Evolutionary conservation across 768 basidiomycete species (phyloP), one percentile per base, ranked within the genome.

Genomic region (Boletus bicolor): DNA sequence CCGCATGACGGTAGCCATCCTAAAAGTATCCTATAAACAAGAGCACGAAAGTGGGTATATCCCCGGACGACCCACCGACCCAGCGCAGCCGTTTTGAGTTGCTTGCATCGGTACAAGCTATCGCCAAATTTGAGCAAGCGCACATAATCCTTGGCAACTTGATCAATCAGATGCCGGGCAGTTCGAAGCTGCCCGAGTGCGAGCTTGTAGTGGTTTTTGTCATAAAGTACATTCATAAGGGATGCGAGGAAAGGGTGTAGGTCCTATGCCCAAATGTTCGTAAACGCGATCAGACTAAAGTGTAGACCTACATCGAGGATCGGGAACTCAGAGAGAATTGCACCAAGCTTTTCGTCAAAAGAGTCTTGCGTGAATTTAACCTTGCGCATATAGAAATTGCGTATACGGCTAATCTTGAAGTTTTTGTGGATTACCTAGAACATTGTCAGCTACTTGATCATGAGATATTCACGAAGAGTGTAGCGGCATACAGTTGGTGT

Each of bases 121-220:
- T 98, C 97, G 51, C 96, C 97, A 65, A 99, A 99, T 72, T 99
- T 98, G 67, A 99, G 83, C 52, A 99, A 78, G 54, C 96, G 88
- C 60, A 91, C 88, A 74, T 98, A 98, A 72, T 99, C 97, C 71
- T 98, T 98, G 44, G 89, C 92, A 55, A 99, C 90, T 37, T 95
- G 92, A 74, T 97, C 94, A 65, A 98, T 97, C 49, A 99, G 79
- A 82, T 99, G 97, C 38, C 89, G 82, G 2, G 91, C 91, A 1
- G 97, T 99, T 61, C 96, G 88, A 56, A 99, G 84, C 70, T 99
- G 97, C 56, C 97, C 96, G 43, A 99, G 79, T 4, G 97, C 97
- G 50, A 99, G 89, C 76, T 98, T 98, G 84, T 98, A 98, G 71
- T 99, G 96, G 70, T 98, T 98, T 77, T 98, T 98, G 82, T 99